These are phyloP conservation scores for Beauveria sp. DNA, from an alignment of 2,329 filamentous ascomycete genomes.

Conservation along the genomic window DNA sequence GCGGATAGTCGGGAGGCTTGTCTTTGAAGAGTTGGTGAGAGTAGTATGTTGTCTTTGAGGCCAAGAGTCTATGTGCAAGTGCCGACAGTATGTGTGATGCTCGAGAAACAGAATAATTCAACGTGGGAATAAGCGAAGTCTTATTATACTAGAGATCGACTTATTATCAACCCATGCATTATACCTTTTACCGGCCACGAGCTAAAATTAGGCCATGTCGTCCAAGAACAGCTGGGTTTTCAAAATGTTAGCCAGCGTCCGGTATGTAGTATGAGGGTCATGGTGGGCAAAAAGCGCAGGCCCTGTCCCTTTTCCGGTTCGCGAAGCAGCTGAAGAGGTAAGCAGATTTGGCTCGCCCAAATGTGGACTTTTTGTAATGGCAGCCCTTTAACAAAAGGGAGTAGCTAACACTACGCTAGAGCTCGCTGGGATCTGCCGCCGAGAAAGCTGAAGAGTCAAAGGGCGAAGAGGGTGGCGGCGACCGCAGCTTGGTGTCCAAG, in stretches of 20 bases:
- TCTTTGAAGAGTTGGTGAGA: neutral
- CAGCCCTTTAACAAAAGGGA: no score
- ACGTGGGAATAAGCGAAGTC: neutral
- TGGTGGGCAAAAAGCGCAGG: neutral
- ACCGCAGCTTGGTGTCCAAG: neutral
- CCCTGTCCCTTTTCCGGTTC: neutral
- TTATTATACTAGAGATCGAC: neutral
- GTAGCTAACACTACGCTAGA: no score
- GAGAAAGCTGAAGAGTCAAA: neutral
- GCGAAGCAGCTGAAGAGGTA: neutral
- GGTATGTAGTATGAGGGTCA: neutral
- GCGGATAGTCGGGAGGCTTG: no score
- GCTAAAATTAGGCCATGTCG: neutral
- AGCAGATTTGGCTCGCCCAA: no score
- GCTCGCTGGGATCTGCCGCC: no score
- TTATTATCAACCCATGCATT: neutral
- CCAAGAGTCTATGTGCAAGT: neutral
- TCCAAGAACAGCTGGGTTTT: neutral
- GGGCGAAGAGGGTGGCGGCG: neutral
- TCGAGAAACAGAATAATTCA: neutral
- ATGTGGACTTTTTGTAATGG: no score
- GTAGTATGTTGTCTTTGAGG: neutral
- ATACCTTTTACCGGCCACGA: neutral
- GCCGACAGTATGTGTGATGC: neutral
- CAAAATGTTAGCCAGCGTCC: neutral